A percentile compares a stretch with the other conserved stretches of the same genome.
Conservation (phyloP, 2,329 filamentous ascomycete genomes). For the Reticulascus tulasneorum region DNA sequence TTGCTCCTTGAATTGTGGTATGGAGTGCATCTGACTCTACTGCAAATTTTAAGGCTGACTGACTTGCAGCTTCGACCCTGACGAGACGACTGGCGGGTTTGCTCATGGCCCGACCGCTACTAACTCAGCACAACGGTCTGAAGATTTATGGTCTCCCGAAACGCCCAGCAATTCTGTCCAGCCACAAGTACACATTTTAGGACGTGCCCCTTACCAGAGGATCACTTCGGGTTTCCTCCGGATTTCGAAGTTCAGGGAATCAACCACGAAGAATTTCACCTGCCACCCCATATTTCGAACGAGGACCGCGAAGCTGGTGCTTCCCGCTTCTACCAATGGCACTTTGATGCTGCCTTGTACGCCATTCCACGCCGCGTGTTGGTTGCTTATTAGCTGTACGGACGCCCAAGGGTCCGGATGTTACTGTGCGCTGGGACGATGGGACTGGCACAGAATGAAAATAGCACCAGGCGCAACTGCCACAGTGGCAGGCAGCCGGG, state of each 20-base stretch:
- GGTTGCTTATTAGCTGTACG: slow-evolving; percentile 35
- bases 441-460: slow-evolving; percentile 37
- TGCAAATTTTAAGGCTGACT: too few species aligned
- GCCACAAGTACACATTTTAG: slow-evolving; percentile 33
- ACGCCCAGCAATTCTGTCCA: slow-evolving; percentile 34
- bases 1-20: slow-evolving; percentile 41
- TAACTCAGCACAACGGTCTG: slow-evolving; percentile 21
- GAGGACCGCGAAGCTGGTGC: slow-evolving; percentile 31
- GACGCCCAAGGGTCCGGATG: slow-evolving; percentile 28
- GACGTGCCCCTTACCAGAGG: slow-evolving; percentile 27
- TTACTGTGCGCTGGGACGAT: slow-evolving; percentile 39
- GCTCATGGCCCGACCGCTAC: slow-evolving; percentile 29
- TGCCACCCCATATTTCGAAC: slow-evolving; percentile 30
- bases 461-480: slow-evolving; percentile 38
- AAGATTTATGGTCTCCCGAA: slow-evolving; percentile 35
- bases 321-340: slow-evolving; percentile 43
- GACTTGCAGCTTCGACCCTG: neutral
- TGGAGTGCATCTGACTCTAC: slow-evolving; percentile 37
- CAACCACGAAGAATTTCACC: slow-evolving; percentile 32
- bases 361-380: slow-evolving; percentile 35
- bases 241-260: slow-evolving; percentile 35
- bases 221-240: slow-evolving; percentile 37
- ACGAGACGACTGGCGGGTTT: slow-evolving; percentile 28
- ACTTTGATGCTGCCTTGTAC: slow-evolving; percentile 42
- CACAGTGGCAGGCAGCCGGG: slow-evolving; percentile 37